Evolutionary conservation across 768 basidiomycete species (phyloP), one percentile per base, ranked within the genome.

Genomic region (Pisolithus orientalis): DNA sequence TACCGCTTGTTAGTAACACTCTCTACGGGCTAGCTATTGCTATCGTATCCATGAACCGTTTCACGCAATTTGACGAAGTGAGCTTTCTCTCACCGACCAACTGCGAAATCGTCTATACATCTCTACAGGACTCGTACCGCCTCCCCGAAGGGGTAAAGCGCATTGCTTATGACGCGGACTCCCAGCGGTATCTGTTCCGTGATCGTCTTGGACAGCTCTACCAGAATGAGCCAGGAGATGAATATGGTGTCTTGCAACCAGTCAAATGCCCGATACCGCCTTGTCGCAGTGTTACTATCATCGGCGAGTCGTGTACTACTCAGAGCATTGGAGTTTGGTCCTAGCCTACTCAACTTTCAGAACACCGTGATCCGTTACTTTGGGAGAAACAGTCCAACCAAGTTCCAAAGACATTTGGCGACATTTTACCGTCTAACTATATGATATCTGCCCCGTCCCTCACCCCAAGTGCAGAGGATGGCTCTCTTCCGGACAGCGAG

Each of bases 101-200:
- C 5, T 45, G 1, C n/a, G 10, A 14, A 34, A 34, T 17, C 9
- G 10, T 57, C 44, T 29, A 27, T 52, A 24, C 44, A 21, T 14
- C 5, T 25, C 29, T 24, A 6, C 46, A 75, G 72, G 75, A 73
- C 50, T 14, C 62, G 54, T 57, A 52, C 47, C 68, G 68, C 39
- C 68, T 69, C 37, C 68, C 68, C 7, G 70, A 69, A 29, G 80
- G 80, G 28, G 67, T 81, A 59, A 71, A 67, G 47, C 71, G 81
- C 6, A 68, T 79, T 10, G 76, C 65, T 2, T 83, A 82, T 51
- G 81, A 83, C 54, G 71, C 78, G 0, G 81, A 83, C 50, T 72
- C 75, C 0, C 61, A 69, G n/a, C 64, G 69, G 13, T 82, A 81
- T 52, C 76, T 72, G 4, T 83, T 81, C 47, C 62, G 68, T 31